Evolutionary conservation across 805 yeast genomes (phyloP).

Genomic region (Hanseniaspora pseudoguilliermondii): DNA sequence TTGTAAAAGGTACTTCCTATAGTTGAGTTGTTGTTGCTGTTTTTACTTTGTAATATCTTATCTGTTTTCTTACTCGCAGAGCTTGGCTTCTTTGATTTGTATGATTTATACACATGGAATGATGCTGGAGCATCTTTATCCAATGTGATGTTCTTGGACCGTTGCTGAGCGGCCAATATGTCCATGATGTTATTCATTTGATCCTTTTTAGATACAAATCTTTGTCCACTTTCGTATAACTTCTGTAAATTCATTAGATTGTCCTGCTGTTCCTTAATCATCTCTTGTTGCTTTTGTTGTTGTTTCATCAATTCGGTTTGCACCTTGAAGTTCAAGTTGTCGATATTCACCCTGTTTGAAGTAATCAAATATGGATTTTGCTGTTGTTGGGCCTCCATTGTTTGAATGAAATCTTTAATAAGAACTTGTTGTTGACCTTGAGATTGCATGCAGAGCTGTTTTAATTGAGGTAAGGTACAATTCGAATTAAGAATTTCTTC

Average conservation of each 20-base stretch:
- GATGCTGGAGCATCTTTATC: constrained; percentile 12
- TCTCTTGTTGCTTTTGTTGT: constrained; percentile 10
- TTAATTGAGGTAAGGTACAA: background rate
- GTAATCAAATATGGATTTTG: constrained; percentile 6
- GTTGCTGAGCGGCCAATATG: background rate
- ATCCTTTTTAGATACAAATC: background rate
- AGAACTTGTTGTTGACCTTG: constrained; percentile 4
- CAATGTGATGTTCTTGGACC: constrained; percentile 5
- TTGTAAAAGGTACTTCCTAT: background rate
- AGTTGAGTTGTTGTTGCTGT: background rate
- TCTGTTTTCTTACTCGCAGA: background rate
- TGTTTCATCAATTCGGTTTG: constrained; percentile 2
- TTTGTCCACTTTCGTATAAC: constrained; percentile 5
- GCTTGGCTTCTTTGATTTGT: constrained; percentile 1
- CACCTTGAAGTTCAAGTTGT: background rate
- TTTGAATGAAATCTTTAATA: background rate
- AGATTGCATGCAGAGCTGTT: constrained; percentile 1
- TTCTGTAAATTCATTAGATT: constrained; percentile 1
- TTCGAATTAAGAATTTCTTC: constrained; percentile 7
- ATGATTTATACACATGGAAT: constrained; percentile 11
- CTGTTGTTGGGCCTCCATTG: constrained; percentile 2
- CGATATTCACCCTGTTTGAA: background rate
- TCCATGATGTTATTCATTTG: constrained; percentile 2
- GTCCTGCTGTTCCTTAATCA: constrained; percentile 10
- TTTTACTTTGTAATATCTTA: background rate